Base-by-base conservation (phyloP, 306 rosid genomes). In the Citrullus colocynthis region DNA sequence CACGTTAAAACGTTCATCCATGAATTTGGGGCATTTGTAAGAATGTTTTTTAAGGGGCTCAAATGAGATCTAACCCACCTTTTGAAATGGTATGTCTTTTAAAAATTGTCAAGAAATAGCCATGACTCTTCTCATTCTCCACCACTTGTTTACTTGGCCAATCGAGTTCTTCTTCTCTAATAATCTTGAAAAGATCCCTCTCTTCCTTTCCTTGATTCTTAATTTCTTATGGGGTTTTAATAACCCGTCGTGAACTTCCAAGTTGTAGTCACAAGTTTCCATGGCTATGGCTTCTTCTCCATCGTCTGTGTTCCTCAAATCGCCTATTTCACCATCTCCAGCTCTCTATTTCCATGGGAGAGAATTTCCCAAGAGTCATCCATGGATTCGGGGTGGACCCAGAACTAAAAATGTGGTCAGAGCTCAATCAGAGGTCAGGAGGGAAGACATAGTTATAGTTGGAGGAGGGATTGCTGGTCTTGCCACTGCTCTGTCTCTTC, bases 391-490 rank as follows among this genome's bases (percentile, higher is more conserved):
- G 13, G 73, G 63, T 57, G 60, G 77, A 75, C 20, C 60, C 72
- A 83, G 78, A 78, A 74, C 20, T 28, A 34, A 20, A 73, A 63
- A 74, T 11, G 6, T 13, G 55, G 78, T 80, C 52, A 87, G 62
- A 79, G 86, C 89, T 75, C 90, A 86, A 82, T 78, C 83, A 36
- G 77, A 59, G 32, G 81, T 62, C 56, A 85, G 64, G 73, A 87
- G 75, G 67, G 88, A 90, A 83, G 86, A 87, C 15, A 87, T 90
- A 16, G 90, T 90, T 41, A 84, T 92, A 17, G 90, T 92, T 5
- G 97, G 97, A 37, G 91, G 80, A 9, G 97, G 96, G 51, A 90
- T 92, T 8, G 93, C 91, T 10, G 96, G 96, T 60, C 91, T 92
- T 57, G 93, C 95, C 63, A 88, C 97, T 3, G 90, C 96, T 3